Conservation (phyloP, 192 early-diverging fungal genomes). For the Backusella tarrabulga region DNA sequence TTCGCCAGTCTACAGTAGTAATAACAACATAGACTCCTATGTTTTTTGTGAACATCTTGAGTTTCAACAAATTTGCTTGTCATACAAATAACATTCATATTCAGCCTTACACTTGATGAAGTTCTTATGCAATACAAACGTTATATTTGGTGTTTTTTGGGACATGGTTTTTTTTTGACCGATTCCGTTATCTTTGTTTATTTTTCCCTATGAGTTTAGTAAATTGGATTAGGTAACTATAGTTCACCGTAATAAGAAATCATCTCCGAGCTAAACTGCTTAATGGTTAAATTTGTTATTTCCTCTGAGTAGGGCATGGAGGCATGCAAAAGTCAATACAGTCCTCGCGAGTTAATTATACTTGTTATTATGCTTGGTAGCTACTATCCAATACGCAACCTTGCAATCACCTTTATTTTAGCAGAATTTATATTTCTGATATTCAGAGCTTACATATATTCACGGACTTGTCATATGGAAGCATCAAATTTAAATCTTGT, state of each 20-base stretch:
- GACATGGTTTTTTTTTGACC: not conserved
- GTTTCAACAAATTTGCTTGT: not conserved
- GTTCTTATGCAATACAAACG: not conserved
- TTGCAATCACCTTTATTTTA: not conserved
- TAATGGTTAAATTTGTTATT: not conserved
- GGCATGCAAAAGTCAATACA: too few relatives aligned
- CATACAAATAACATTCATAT: not conserved
- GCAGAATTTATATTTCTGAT: not conserved
- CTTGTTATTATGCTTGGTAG: too few relatives aligned
- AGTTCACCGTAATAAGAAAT: conserved; percentile 3
- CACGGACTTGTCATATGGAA: too few relatives aligned
- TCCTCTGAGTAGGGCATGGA: not conserved
- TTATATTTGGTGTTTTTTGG: not conserved
- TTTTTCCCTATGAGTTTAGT: not conserved
- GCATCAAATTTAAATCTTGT: too few relatives aligned
- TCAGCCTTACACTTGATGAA: not conserved
- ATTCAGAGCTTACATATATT: not conserved
- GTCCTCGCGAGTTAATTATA: too few relatives aligned
- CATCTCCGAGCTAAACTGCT: not conserved
- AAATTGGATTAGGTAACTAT: not conserved
- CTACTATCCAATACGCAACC: not conserved
- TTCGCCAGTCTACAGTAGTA: not conserved
- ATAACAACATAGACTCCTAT: not conserved
- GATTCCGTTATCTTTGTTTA: not conserved
- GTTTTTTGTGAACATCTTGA: not conserved